Percentiles rank a stretch among this genome's conserved stretches.
phyloP scores from a whole-genome alignment of 257 asterid genomes.

The Coffea eugenioides region DNA sequence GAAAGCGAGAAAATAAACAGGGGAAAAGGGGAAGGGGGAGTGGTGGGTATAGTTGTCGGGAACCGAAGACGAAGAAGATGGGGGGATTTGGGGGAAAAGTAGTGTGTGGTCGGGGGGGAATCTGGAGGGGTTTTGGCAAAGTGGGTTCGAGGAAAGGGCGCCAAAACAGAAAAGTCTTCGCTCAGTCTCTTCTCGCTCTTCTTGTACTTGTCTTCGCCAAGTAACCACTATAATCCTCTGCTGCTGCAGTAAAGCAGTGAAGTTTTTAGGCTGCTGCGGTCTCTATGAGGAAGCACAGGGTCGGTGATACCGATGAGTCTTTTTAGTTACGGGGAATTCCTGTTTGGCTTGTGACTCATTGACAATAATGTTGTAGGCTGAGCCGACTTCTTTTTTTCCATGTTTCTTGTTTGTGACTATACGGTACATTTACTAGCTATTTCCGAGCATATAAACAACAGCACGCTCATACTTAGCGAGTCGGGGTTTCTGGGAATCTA shows the following conservation, averaged over 20 bases:
- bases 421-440: no score
- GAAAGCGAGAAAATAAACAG: background rate
- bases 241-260: background rate
- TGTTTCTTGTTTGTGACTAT: no score
- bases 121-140: slow-evolving; percentile 25
- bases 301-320: background rate
- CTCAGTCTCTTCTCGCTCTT: background rate
- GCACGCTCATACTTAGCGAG: no score
- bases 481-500: no score
- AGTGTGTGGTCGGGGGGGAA: slow-evolving; percentile 19
- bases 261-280: background rate
- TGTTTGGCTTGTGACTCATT: background rate
- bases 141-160: slow-evolving; percentile 46
- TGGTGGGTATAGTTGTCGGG: background rate
- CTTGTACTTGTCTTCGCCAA: background rate
- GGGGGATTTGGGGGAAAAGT: background rate
- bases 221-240: background rate
- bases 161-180: slow-evolving; percentile 34
- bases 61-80: slow-evolving; percentile 20
- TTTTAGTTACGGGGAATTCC: background rate
- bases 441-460: no score
- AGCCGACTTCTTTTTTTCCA: no score
- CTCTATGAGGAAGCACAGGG: background rate
- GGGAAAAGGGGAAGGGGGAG: background rate
- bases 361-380: no score